phyloP scores from a whole-genome alignment of 352 stramenopile genomes.

The Halophytophthora batemanensis region DNA sequence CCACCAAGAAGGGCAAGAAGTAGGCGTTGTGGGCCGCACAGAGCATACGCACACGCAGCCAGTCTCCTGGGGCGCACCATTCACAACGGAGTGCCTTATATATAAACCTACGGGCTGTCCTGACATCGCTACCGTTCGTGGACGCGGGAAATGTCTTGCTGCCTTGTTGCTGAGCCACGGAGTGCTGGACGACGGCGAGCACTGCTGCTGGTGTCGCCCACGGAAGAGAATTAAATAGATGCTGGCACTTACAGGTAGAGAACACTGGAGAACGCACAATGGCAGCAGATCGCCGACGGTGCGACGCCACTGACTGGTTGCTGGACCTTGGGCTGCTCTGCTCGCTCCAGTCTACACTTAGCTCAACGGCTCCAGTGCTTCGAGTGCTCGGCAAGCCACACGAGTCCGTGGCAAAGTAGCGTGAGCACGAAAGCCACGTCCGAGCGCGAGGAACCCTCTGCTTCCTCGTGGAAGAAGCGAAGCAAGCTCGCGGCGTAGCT shows the following conservation, averaged over 20 bases:
- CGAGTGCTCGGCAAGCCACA: conserved; percentile 78
- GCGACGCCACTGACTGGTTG: too few species aligned
- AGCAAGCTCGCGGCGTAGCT: conserved; percentile 57
- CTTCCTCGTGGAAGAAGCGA: conserved; percentile 76
- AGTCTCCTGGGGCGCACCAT: too few species aligned
- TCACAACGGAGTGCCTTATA: too few species aligned
- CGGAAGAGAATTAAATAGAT: conserved; percentile 32
- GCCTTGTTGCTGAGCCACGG: too few species aligned
- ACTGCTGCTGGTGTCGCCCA: conserved; percentile 9
- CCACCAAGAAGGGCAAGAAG: conserved; percentile 66
- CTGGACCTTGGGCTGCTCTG: too few species aligned
- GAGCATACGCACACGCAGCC: neutral
- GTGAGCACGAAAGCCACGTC: conserved; percentile 79
- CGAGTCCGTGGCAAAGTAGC: conserved; percentile 75
- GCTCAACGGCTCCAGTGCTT: conserved; percentile 41
- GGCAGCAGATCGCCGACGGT: too few species aligned
- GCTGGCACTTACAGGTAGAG: conserved; percentile 17
- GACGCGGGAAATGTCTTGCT: too few species aligned
- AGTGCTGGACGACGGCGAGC: too few species aligned
- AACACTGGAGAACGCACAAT: neutral
- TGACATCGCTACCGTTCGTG: too few species aligned
- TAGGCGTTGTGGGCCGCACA: conserved; percentile 12
- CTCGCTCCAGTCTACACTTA: too few species aligned
- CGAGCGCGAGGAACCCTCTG: conserved; percentile 62
- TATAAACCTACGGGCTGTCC: too few species aligned